These are phyloP conservation scores for Davidsoniella eucalypti DNA, from an alignment of 2,329 filamentous ascomycete genomes.

Conservation along the genomic window DNA sequence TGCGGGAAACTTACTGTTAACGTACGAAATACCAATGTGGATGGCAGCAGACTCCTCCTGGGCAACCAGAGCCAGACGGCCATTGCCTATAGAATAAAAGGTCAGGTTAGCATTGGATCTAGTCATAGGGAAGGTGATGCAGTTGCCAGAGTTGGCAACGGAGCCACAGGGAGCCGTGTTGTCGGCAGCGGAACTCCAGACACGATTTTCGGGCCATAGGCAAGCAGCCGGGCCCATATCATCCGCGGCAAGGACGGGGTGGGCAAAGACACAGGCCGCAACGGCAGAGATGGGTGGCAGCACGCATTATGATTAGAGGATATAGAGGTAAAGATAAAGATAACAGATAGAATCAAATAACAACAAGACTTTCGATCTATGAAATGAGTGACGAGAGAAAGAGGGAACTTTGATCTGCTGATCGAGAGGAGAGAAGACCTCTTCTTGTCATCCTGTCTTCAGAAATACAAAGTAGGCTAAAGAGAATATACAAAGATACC, in stretches of 20 bases:
- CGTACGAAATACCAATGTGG: conserved; percentile 36
- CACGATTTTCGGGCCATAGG: conserved; percentile 41
- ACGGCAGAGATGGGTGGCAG: background rate
- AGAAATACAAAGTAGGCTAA: too few species aligned
- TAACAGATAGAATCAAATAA: background rate
- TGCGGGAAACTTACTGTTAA: conserved; percentile 24
- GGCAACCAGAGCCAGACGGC: conserved; percentile 36
- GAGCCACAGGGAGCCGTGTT: conserved; percentile 43
- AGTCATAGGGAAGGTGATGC: conserved; percentile 37
- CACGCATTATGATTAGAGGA: background rate
- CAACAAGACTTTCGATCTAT: background rate
- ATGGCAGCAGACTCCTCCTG: conserved; percentile 41
- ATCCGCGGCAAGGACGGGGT: conserved; percentile 13
- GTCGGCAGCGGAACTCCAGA: conserved; percentile 36
- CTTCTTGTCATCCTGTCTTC: conserved; percentile 1
- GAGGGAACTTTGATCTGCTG: background rate
- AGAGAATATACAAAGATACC: too few species aligned
- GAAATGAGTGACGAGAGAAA: background rate
- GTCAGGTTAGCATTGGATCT: too few species aligned
- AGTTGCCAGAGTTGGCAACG: conserved; percentile 26
- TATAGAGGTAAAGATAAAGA: background rate
- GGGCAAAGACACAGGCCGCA: conserved; percentile 12
- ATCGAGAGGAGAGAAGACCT: background rate
- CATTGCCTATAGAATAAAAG: conserved; percentile 26
- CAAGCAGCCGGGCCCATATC: conserved; percentile 40